Conservation (phyloP, 1,284 basidiomycete genomes). For the Pseudozyma sp. region DNA sequence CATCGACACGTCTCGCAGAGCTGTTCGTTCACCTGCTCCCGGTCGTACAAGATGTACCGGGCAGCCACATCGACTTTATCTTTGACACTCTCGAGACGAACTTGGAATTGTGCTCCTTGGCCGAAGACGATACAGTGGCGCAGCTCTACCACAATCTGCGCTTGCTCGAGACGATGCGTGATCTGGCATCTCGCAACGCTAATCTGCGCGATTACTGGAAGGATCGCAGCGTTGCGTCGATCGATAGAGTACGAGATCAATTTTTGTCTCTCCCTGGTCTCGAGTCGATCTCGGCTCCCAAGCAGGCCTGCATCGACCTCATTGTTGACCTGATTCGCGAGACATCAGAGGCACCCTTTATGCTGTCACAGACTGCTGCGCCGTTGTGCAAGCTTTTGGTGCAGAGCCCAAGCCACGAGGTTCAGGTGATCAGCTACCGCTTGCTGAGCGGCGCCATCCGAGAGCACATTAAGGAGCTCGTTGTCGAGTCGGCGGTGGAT, state of each 20-base stretch:
- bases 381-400: conserved; percentile 42
- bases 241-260: conserved; percentile 75
- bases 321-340: conserved; percentile 52
- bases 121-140: conserved; percentile 75
- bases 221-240: conserved; percentile 73
- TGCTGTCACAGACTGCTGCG: conserved; percentile 20
- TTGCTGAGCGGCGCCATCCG: conserved; percentile 39
- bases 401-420: conserved; percentile 38
- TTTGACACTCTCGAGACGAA: conserved; percentile 90
- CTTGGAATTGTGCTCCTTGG: conserved; percentile 79
- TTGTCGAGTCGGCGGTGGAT: conserved; percentile 55
- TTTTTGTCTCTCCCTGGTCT: conserved; percentile 70
- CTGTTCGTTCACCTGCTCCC: conserved; percentile 84
- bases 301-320: conserved; percentile 46
- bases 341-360: conserved; percentile 43
- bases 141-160: conserved; percentile 78
- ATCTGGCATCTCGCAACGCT: conserved; percentile 80
- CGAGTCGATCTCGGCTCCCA: conserved; percentile 23
- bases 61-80: conserved; percentile 90
- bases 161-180: conserved; percentile 78
- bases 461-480: conserved; percentile 57
- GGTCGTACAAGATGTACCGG: conserved; percentile 86
- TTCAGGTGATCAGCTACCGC: conserved; percentile 55
- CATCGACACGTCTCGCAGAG: conserved; percentile 81
- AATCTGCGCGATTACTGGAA: conserved; percentile 78